Evolutionary conservation across 768 basidiomycete genomes (phyloP), one percentile per base, ranked within the genome.

Genomic region (Candolleomyces efflorescens): DNA sequence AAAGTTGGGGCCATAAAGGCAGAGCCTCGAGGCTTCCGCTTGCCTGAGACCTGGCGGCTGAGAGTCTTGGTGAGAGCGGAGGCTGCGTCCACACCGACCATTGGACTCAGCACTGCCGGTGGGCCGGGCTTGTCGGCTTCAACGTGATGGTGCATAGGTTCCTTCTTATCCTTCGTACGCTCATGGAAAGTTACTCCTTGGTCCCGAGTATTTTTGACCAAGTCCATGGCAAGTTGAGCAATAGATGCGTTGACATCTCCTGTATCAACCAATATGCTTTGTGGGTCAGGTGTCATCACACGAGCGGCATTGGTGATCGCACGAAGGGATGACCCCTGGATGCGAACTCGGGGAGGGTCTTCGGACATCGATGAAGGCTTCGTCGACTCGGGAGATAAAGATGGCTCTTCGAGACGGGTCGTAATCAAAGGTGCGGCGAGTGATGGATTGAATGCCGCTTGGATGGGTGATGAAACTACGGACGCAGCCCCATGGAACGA

Each of bases 261-360:
- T 57, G 84, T 80, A 67, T 92, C 87, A 0, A 81, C 79, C 10
- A 94, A 79, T 56, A 94, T 82, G 62, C 89, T 90, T 12, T 80
- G 75, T 0, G 91, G 81, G 63, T 90, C 90, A 2, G 83, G 78
- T 0, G 89, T 89, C 90, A 94, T 92, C n/a, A 93, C 87, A 3
- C 92, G 83, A 1, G 88, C 93, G 1, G 92, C 90, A 55, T 92
- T 86, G 17, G 82, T 81, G 55, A 94, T 91, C 1, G 92, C 92
- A 5, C 83, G 82, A 2, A 94, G 67, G 0, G 89, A 81, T 0
- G 85, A 69, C 1, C 90, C 88, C 64, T 92, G 90, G 6, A 68
- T 68, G 6, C 72, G 55, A 7, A 67, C 50, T 1, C 66, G 65
- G 3, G 67, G 61, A 11, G 60, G 60, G 23, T 75, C 71, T 1